Conservation (phyloP, 2,329 filamentous ascomycete genomes). For the Alternaria gansuensis region DNA sequence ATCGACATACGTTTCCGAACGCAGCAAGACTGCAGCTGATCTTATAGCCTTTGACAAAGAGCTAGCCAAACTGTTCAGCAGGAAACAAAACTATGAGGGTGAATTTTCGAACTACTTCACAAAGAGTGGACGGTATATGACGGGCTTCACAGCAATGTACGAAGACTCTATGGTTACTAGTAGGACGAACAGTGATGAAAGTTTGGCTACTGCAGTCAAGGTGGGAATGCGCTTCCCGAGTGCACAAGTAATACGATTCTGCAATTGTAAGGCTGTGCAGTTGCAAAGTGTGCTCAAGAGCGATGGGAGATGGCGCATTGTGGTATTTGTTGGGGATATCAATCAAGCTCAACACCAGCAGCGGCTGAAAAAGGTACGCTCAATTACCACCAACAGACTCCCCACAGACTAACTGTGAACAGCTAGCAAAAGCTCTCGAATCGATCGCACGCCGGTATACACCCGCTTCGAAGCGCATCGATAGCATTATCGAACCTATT, state of each 20-base stretch:
- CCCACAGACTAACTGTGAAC: background rate
- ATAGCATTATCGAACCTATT: constrained; percentile 66
- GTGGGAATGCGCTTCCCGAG: constrained; percentile 63
- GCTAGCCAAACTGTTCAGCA: constrained; percentile 63
- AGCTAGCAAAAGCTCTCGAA: constrained; percentile 37
- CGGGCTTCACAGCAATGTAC: constrained; percentile 67
- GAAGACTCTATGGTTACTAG: constrained; percentile 60
- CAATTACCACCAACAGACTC: background rate
- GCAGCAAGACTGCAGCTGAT: constrained; percentile 57
- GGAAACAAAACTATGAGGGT: constrained; percentile 56
- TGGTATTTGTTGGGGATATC: constrained; percentile 61
- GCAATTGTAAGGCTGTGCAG: constrained; percentile 67
- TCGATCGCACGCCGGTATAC: constrained; percentile 56
- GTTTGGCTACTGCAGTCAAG: constrained; percentile 49
- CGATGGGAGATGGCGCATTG: constrained; percentile 62
- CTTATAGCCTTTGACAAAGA: constrained; percentile 69
- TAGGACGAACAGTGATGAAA: constrained; percentile 40
- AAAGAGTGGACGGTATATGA: constrained; percentile 66
- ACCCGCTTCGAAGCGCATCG: constrained; percentile 55
- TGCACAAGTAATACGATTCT: constrained; percentile 67
- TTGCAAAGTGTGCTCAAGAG: constrained; percentile 60
- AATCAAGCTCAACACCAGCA: constrained; percentile 29
- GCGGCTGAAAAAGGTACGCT: constrained; percentile 53
- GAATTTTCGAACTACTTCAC: constrained; percentile 67
- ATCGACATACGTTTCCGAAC: constrained; percentile 69